Evolutionary conservation across 2,329 filamentous ascomycete species (phyloP).

Genomic region (Atkinsonella texensis): DNA sequence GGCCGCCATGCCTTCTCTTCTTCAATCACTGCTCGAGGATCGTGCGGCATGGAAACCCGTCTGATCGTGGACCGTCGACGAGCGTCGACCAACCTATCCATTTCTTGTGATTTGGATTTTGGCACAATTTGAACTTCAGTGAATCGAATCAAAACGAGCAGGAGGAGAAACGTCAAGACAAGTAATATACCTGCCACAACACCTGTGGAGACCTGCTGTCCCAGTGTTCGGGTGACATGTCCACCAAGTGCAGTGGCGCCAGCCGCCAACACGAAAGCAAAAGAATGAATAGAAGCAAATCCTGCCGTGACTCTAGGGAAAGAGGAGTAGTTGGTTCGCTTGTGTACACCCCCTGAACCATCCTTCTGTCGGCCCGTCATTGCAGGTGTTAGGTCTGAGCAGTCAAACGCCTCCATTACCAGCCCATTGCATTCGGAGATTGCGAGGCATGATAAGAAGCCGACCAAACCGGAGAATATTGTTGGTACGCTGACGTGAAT

Average conservation of each 20-base stretch:
- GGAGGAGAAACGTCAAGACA: constrained; percentile 49
- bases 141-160: constrained; percentile 51
- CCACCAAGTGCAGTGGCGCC: constrained; percentile 57
- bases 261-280: constrained; percentile 59
- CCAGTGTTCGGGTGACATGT: constrained; percentile 50
- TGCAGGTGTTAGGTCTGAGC: constrained; percentile 64
- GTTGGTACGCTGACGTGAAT: constrained; percentile 52
- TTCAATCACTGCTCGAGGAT: constrained; percentile 28
- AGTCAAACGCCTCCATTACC: constrained; percentile 73
- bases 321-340: constrained; percentile 59
- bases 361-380: constrained; percentile 46
- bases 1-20: constrained; percentile 54
- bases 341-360: constrained; percentile 24
- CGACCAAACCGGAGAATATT: constrained; percentile 52
- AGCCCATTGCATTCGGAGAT: constrained; percentile 66
- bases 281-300: constrained; percentile 55
- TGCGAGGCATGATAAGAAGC: constrained; percentile 60
- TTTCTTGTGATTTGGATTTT: constrained; percentile 40
- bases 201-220: constrained; percentile 55
- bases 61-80: constrained; percentile 36
- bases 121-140: constrained; percentile 58
- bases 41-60: constrained; percentile 28
- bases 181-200: constrained; percentile 57
- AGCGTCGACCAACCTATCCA: constrained; percentile 38
- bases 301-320: constrained; percentile 64